Percentiles rank a stretch among this genome's conserved stretches.
phyloP scores from a whole-genome alignment of 2,329 filamentous ascomycete genomes.

The Zopfia rhizophila region DNA sequence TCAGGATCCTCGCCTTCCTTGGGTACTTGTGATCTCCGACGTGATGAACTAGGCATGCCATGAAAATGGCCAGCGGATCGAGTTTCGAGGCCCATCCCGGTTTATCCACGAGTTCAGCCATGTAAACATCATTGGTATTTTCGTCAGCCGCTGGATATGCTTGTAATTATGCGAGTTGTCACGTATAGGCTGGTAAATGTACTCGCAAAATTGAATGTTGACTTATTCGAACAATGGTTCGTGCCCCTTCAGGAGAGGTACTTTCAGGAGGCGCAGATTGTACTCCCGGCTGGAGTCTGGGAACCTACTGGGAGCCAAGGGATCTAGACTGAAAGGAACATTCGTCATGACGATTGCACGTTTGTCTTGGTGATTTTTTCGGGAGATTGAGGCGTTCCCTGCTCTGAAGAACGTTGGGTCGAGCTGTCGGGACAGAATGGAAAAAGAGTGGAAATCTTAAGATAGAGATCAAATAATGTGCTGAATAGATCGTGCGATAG shows the following conservation, averaged over 20 bases:
- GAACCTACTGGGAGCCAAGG: no score
- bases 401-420: no score
- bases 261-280: no score
- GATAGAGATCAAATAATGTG: no score
- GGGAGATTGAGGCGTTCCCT: no score
- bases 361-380: no score
- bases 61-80: conserved; percentile 68
- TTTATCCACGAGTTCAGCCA: conserved; percentile 54
- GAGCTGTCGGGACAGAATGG: no score
- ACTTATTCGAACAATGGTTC: conserved; percentile 28
- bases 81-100: conserved; percentile 39
- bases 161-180: conserved; percentile 87
- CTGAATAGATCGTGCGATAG: no score
- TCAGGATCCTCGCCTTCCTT: conserved; percentile 58
- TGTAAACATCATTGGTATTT: conserved; percentile 72
- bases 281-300: no score
- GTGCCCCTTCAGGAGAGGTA: conserved; percentile 17
- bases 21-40: conserved; percentile 83
- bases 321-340: no score
- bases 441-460: no score
- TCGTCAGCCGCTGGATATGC: conserved; percentile 79
- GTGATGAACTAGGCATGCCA: conserved; percentile 74
- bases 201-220: conserved; percentile 40
- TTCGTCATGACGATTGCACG: no score
- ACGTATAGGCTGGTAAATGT: conserved; percentile 76